phyloP scores from a whole-genome alignment of 2,329 filamentous ascomycete genomes.

The Trichoderma oligosporum region DNA sequence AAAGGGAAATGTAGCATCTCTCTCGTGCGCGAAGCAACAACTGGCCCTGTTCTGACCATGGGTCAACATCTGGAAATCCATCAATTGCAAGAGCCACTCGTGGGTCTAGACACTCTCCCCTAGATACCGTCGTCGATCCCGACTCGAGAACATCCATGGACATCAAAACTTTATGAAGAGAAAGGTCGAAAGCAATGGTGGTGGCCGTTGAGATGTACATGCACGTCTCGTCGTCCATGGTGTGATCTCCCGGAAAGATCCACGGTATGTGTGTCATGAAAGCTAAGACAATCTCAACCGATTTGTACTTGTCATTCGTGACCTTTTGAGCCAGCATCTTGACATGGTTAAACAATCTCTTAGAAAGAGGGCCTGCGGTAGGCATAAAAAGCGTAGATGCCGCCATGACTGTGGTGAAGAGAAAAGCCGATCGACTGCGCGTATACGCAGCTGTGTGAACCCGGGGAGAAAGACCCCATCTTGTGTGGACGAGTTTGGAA shows the following conservation, averaged over 20 bases:
- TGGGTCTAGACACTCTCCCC: slow-evolving; percentile 66
- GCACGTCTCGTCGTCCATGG: slow-evolving; percentile 69
- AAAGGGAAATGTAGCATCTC: slow-evolving; percentile 66
- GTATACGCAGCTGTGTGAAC: slow-evolving; percentile 65
- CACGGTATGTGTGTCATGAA: slow-evolving; percentile 75
- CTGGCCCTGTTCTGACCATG: slow-evolving; percentile 56
- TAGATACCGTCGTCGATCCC: slow-evolving; percentile 48
- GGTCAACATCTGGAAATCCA: slow-evolving; percentile 62
- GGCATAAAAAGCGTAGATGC: slow-evolving; percentile 66
- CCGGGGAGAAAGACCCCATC: slow-evolving; percentile 68
- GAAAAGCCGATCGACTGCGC: slow-evolving; percentile 63
- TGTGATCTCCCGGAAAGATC: slow-evolving; percentile 66
- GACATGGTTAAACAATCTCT: slow-evolving; percentile 60
- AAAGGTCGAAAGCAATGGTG: slow-evolving; percentile 65
- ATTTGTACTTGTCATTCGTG: slow-evolving; percentile 59
- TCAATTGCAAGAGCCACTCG: slow-evolving; percentile 63
- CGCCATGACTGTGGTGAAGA: slow-evolving; percentile 68
- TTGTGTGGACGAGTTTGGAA: slow-evolving; percentile 65
- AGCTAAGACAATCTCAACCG: slow-evolving; percentile 69
- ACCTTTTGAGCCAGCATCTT: slow-evolving; percentile 60
- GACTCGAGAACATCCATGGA: slow-evolving; percentile 48
- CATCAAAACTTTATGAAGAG: slow-evolving; percentile 65
- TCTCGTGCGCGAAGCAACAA: slow-evolving; percentile 62
- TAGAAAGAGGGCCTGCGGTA: slow-evolving; percentile 60
- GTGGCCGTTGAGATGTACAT: slow-evolving; percentile 67